These are phyloP conservation scores for Apophysomyces variabilis DNA, from an alignment of 371 early-diverging fungal species.

Conservation along the genomic window DNA sequence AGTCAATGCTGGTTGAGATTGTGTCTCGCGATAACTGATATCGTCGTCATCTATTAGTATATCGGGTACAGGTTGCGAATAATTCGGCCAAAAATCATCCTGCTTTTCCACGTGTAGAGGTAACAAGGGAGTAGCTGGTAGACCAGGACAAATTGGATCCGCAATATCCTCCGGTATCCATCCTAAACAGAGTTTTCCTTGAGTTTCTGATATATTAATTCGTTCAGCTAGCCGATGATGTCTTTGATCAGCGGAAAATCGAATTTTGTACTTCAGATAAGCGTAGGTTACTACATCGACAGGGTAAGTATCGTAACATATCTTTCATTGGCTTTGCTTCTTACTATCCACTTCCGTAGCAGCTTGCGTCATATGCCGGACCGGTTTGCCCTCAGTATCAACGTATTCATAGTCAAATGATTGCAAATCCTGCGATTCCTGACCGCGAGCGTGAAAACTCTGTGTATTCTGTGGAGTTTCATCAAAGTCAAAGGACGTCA, in stretches of 20 bases:
- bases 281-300: slow-evolving; percentile 4
- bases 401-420: slow-evolving; percentile 39
- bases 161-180: slow-evolving; percentile 28
- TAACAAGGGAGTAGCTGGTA: slow-evolving; percentile 31
- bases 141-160: slow-evolving; percentile 32
- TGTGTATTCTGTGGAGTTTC: too few species aligned
- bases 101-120: slow-evolving; percentile 24
- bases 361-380: slow-evolving; percentile 33
- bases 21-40: neutral
- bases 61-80: neutral
- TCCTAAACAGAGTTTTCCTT: slow-evolving; percentile 17
- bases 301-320: neutral
- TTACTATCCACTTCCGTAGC: slow-evolving; percentile 31
- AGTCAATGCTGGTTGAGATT: neutral
- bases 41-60: neutral
- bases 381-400: slow-evolving; percentile 21
- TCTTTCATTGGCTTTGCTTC: neutral
- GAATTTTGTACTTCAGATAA: slow-evolving; percentile 33
- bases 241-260: slow-evolving; percentile 29
- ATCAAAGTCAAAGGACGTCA: slow-evolving; percentile 1
- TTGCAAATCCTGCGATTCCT: neutral
- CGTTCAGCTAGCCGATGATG: slow-evolving; percentile 23
- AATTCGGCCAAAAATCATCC: slow-evolving; percentile 31
- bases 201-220: slow-evolving; percentile 7
- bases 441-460: neutral